Evolutionary conservation across 2,329 filamentous ascomycete species (phyloP).

Genomic region (Pyrenochaeta sp.): DNA sequence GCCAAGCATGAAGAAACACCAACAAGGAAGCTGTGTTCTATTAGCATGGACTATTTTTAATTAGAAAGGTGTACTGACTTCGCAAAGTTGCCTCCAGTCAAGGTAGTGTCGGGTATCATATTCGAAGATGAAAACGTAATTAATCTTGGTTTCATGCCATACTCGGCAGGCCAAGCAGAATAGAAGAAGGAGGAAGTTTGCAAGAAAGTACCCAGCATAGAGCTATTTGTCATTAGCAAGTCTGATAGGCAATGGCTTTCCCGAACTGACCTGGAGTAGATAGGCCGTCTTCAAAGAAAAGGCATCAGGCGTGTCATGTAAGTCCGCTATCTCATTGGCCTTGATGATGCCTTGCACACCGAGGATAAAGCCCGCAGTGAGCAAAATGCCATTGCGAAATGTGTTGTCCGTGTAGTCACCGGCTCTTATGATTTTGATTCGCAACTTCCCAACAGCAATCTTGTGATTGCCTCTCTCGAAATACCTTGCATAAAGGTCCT

Average conservation of each 20-base stretch:
- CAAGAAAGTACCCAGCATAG: slow-evolving; percentile 90
- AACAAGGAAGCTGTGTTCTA: slow-evolving; percentile 72
- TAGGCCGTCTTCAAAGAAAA: slow-evolving; percentile 51
- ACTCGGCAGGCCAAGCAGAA: slow-evolving; percentile 86
- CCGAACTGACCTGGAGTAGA: slow-evolving; percentile 67
- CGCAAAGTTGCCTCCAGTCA: slow-evolving; percentile 87
- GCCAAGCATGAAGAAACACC: slow-evolving; percentile 79
- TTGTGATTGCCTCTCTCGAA: slow-evolving; percentile 96
- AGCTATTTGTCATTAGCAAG: slow-evolving; percentile 63
- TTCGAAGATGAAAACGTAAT: slow-evolving; percentile 97
- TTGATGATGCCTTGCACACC: slow-evolving; percentile 55
- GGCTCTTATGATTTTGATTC: slow-evolving; percentile 70
- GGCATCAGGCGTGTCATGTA: slow-evolving; percentile 20
- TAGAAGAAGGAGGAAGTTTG: slow-evolving; percentile 79
- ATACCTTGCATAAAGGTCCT: slow-evolving; percentile 93
- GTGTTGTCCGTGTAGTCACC: slow-evolving; percentile 67
- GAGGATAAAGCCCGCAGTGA: slow-evolving; percentile 54
- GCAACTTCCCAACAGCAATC: slow-evolving; percentile 85
- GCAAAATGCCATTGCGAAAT: slow-evolving; percentile 64
- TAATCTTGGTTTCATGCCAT: slow-evolving; percentile 87
- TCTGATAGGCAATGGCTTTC: slow-evolving; percentile 63
- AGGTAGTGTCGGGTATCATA: slow-evolving; percentile 86
- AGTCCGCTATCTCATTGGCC: slow-evolving; percentile 40
- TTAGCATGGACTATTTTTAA: slow-evolving; percentile 9
- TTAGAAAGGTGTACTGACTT: slow-evolving; percentile 56